Evolutionary conservation across 306 rosid genomes (phyloP).

Genomic region (Hippophae rhamnoides): DNA sequence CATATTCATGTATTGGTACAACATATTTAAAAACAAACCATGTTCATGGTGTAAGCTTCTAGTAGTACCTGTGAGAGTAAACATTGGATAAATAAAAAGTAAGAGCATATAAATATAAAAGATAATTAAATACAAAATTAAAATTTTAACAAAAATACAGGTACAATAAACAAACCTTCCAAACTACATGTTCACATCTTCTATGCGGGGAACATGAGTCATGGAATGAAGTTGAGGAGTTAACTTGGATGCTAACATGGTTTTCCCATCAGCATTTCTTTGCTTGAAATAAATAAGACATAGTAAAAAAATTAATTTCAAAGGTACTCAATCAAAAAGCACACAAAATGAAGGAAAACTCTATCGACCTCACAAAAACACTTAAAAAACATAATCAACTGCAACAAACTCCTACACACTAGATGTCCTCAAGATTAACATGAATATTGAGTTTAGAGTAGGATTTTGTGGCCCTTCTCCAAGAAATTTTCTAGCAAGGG

Average conservation of each 20-base stretch:
- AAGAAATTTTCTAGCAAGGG: conserved; percentile 67
- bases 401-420: conserved; percentile 77
- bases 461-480: conserved; percentile 84
- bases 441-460: conserved; percentile 72
- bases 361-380: conserved; percentile 80
- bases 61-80: too few relatives aligned
- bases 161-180: conserved; percentile 64
- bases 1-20: too few relatives aligned
- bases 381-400: conserved; percentile 72
- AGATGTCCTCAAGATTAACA: conserved; percentile 78
- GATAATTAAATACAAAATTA: too few relatives aligned
- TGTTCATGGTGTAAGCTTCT: too few relatives aligned
- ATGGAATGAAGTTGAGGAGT: conserved; percentile 76
- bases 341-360: conserved; percentile 6
- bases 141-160: conserved; percentile 2
- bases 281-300: conserved; percentile 27
- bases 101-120: too few relatives aligned
- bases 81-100: too few relatives aligned
- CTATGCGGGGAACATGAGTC: conserved; percentile 59
- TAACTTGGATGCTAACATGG: conserved; percentile 82
- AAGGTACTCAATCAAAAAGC: conserved; percentile 12
- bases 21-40: too few relatives aligned
- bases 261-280: conserved; percentile 76
- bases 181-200: conserved; percentile 85
- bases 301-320: conserved; percentile 3